Conservation (phyloP, 306 rosid genomes). For the Citrullus mucosospermus region DNA sequence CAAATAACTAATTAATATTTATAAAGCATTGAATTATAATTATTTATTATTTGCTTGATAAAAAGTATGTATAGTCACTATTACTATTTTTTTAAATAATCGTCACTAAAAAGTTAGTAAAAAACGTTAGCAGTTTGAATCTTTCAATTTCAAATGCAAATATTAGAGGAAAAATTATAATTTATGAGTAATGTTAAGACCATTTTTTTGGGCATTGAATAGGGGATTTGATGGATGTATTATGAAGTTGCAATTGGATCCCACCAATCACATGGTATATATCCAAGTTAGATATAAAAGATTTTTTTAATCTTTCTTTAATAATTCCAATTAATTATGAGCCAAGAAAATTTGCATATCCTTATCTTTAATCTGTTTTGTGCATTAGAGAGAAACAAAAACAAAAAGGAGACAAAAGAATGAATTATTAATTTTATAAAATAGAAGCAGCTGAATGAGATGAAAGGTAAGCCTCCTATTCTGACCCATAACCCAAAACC, state of each 20-base stretch:
- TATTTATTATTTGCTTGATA: too few relatives aligned
- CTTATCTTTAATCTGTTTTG: background rate
- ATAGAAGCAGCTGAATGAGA: background rate
- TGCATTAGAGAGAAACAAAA: background rate
- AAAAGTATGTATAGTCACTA: too few relatives aligned
- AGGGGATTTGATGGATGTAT: background rate
- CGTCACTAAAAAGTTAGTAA: too few relatives aligned
- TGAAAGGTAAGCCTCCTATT: background rate
- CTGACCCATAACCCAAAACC: background rate
- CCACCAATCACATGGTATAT: constrained; percentile 3
- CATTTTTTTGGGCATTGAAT: background rate
- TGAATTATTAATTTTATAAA: background rate
- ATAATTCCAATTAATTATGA: background rate
- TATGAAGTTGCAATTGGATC: background rate
- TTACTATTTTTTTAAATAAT: too few relatives aligned
- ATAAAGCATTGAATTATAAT: too few relatives aligned
- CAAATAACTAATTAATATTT: too few relatives aligned
- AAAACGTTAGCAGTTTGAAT: too few relatives aligned
- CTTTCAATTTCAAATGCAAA: too few relatives aligned
- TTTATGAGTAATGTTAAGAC: too few relatives aligned
- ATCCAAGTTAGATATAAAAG: background rate
- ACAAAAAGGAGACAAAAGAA: background rate
- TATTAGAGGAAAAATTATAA: too few relatives aligned
- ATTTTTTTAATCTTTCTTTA: background rate
- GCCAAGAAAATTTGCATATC: background rate